Evolutionary conservation across 73 alveolate species (phyloP).

Genomic region (Durusdinium trenchii): DNA sequence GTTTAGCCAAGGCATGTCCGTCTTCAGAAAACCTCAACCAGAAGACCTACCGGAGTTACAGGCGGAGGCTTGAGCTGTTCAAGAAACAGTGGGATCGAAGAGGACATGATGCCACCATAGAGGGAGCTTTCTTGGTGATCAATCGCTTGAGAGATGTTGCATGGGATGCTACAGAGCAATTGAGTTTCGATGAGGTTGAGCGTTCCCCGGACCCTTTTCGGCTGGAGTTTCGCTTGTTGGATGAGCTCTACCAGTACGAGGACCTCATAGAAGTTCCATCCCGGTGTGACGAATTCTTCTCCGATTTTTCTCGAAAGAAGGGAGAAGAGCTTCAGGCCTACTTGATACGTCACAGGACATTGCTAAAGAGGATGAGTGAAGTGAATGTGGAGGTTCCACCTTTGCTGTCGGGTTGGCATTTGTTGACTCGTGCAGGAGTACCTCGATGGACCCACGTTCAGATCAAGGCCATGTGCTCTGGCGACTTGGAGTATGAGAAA

Average conservation of each 20-base stretch:
- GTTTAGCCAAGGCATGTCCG: neutral
- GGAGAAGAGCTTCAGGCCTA: constrained; percentile 17
- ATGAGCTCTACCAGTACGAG: constrained; percentile 22
- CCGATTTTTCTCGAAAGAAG: neutral
- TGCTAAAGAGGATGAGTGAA: neutral
- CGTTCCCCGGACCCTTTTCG: neutral
- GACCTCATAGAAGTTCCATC: neutral
- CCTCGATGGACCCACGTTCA: constrained; percentile 12
- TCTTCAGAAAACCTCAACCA: neutral
- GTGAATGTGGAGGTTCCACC: neutral
- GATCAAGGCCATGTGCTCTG: neutral
- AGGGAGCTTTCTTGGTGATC: neutral
- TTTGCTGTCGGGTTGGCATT: neutral
- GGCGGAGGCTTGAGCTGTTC: constrained; percentile 18
- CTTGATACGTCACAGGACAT: neutral
- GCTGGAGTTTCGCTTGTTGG: neutral
- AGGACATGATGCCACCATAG: neutral
- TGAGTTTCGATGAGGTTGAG: neutral
- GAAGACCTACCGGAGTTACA: neutral
- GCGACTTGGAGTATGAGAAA: neutral
- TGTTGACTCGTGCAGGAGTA: neutral
- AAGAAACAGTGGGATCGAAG: neutral
- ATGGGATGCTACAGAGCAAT: constrained; percentile 9
- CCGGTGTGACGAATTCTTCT: neutral
- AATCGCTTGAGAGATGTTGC: neutral